These are phyloP conservation scores for Metschnikowia lochheadii DNA, from an alignment of 805 yeast genomes.

Conservation along the genomic window DNA sequence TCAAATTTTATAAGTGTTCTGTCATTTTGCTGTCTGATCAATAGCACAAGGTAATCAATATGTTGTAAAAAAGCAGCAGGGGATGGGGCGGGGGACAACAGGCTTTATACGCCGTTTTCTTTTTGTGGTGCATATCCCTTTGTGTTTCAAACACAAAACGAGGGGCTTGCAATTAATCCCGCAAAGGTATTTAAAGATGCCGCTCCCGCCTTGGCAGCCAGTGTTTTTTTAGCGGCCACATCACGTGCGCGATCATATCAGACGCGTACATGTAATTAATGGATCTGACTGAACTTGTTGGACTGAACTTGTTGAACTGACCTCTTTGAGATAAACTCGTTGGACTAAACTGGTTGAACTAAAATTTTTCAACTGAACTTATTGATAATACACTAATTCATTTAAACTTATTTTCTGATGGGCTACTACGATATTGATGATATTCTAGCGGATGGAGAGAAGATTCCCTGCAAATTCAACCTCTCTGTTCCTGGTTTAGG, in stretches of 20 bases:
- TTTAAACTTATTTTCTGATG: slow-evolving; percentile 4
- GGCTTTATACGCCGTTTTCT: not conserved
- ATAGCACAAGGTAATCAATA: too few species aligned
- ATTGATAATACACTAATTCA: not conserved
- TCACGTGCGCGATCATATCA: not conserved
- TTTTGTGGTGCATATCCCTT: not conserved
- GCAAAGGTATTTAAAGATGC: not conserved
- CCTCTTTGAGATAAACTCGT: too few species aligned
- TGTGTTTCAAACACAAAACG: not conserved
- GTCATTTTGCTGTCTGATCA: too few species aligned
- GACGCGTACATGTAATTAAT: not conserved
- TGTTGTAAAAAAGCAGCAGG: not conserved
- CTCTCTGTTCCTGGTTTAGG: slow-evolving; percentile 84
- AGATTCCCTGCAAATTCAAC: slow-evolving; percentile 76
- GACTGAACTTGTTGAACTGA: too few species aligned
- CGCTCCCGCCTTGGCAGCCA: not conserved
- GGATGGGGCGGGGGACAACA: not conserved
- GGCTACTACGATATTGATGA: slow-evolving; percentile 74
- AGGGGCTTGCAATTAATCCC: not conserved
- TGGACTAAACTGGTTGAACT: too few species aligned
- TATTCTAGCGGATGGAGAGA: slow-evolving; percentile 64
- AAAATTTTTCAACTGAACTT: not conserved
- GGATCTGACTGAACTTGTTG: too few species aligned
- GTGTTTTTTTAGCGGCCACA: not conserved
- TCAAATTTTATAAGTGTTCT: too few species aligned